phyloP scores from a whole-genome alignment of 805 yeast genomes.

The Candida ficus region DNA sequence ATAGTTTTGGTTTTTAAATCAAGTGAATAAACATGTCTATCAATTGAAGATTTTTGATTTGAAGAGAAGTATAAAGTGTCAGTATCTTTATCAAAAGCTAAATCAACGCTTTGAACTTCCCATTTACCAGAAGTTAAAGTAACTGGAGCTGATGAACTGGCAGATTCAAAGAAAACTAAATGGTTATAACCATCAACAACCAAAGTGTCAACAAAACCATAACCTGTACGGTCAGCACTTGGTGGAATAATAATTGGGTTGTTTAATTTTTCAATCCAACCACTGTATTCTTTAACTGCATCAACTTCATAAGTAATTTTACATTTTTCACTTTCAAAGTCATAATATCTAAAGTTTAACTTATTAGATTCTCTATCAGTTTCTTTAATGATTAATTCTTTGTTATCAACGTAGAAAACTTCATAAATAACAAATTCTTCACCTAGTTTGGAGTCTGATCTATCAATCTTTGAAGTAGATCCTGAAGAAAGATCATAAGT shows the following conservation, averaged over 20 bases:
- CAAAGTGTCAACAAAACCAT: constrained; percentile 80
- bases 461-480: constrained; percentile 27
- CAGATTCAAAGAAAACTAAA: constrained; percentile 75
- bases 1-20: constrained; percentile 27
- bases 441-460: constrained; percentile 25
- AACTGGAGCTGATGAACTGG: constrained; percentile 44
- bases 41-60: constrained; percentile 51
- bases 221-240: constrained; percentile 31
- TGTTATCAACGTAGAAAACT: constrained; percentile 56
- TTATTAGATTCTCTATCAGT: constrained; percentile 66
- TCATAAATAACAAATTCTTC: constrained; percentile 58
- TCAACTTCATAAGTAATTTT: constrained; percentile 40
- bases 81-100: constrained; percentile 48
- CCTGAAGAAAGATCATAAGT: constrained; percentile 34
- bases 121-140: constrained; percentile 73
- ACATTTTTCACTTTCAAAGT: constrained; percentile 28
- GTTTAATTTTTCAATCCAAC: constrained; percentile 75
- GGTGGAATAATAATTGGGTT: constrained; percentile 52
- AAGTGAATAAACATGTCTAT: constrained; percentile 20
- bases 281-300: constrained; percentile 43
- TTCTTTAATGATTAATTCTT: constrained; percentile 45
- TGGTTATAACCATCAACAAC: constrained; percentile 63
- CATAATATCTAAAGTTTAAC: constrained; percentile 46
- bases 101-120: constrained; percentile 75
- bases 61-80: constrained; percentile 56